Evolutionary conservation across 1,284 basidiomycete genomes (phyloP), one percentile per base, ranked within the genome.

Genomic region (Exobasidium cylindrosporum): DNA sequence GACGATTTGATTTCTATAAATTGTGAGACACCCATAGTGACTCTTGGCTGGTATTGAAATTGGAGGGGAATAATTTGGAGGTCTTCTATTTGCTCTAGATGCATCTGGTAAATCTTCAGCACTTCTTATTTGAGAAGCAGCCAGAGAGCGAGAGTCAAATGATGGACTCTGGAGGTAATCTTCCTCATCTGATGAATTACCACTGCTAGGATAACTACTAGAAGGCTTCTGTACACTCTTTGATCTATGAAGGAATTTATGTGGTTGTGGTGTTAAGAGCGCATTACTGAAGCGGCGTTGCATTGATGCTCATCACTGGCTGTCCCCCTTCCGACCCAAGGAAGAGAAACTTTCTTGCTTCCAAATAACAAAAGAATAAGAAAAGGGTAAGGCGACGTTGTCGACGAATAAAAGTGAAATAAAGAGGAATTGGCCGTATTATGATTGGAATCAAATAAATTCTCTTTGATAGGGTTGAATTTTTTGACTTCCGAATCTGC

Each of bases 1-100:
- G 13, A 68, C 68, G 6, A 74, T 62, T 2, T 68, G 69, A 32
- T 66, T 63, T 4, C 68, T 68, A 56, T 64, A 66, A 0, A 70
- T 58, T 10, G 72, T 66, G 26, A 72, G 69, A 50, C 63, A 65
- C 26, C 14, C 17, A 23, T 28, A 32, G 31, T 60, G 58, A 26
- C 32, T 23, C 32, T 60, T 60, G 14, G 47, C 49, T 17, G 32
- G 54, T 24, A 44, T 54, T 17, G 28, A n/a, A 6, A 14, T 35
- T 4, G 55, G 58, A 21, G 58, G 58, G 17, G 4, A 21, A 23
- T 54, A 60, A 45, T 26, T 31, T 1, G 62, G 62, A 10, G 62
- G 62, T 23, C 62, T 60, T 10, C 62, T 47, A 35, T 60, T 60
- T 7, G 58, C 58, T n/a, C 49, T 28, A 21, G 58, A 60, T 4